Base-by-base conservation (phyloP, 768 basidiomycete species). In the Mycena latifolia region DNA sequence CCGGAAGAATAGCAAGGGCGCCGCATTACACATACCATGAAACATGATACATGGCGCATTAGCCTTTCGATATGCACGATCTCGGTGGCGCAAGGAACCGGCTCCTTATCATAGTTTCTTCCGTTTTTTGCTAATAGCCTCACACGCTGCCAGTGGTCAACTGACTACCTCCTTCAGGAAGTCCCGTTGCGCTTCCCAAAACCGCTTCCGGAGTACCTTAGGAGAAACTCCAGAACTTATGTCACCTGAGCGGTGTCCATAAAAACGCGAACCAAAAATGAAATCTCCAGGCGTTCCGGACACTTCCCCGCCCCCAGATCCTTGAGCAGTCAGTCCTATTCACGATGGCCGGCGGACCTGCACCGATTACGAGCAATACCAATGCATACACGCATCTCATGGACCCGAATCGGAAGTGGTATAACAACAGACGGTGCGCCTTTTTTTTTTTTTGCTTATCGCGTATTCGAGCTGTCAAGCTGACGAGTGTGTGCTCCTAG, bases 341-440 rank as follows among this genome's bases (percentile, higher is more conserved):
- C 53, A 84, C 67, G 73, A 92, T 92, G 89, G 88, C 78, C 73
- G 86, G 73, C 66, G 88, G 85, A 75, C 81, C 83, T 70, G 80
- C 79, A 66, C 79, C 79, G 66, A 76, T 67, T 61, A 70, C 75
- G 48, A 77, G 76, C 43, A 61, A 62, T 45, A 69, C 69, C 28
- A 74, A 79, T 31, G 82, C 82, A 35, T 86, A 85, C 69, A 77
- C 75, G 10, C 88, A 88, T 69, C 81, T 91, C 61, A 67, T 91
- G 62, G 87, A 92, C 77, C 89, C 89, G 15, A 85, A 75, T 63
- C 81, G 88, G 74, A 91, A 82, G 73, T 93, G 92, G 92, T 91
- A 90, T 78, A 92, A 89, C 79, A 92, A 93, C 82, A 85, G 76
- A 76, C 82, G 91, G 89, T 89, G 71, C n/a, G 81, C 65, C 17